Percentiles rank a stretch among this genome's conserved stretches.
These are phyloP conservation scores for Neonectria magnoliae DNA, from an alignment of 2,329 filamentous ascomycete species.

Conservation along the genomic window DNA sequence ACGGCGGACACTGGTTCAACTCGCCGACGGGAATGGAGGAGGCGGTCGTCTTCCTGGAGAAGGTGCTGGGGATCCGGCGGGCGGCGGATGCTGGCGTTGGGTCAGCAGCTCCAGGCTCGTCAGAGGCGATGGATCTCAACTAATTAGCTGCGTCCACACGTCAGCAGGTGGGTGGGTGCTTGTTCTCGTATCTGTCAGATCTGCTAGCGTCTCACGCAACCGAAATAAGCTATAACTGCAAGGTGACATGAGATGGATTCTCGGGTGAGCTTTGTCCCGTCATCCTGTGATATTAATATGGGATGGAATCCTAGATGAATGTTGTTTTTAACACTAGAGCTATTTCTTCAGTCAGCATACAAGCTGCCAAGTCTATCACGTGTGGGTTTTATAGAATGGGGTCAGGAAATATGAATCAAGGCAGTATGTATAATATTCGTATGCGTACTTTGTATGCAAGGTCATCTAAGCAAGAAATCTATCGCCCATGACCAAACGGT, in stretches of 20 bases:
- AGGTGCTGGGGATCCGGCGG: slow-evolving; percentile 1
- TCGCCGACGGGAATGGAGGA: slow-evolving; percentile 56
- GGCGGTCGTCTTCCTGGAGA: slow-evolving; percentile 47
- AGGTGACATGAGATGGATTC: neutral
- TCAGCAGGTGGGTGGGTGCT: neutral
- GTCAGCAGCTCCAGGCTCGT: neutral
- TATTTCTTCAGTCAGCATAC: neutral
- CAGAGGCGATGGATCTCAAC: neutral
- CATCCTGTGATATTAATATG: neutral
- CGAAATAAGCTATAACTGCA: neutral
- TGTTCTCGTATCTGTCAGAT: slow-evolving; percentile 4
- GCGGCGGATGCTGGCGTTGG: neutral
- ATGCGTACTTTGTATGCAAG: neutral
- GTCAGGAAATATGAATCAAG: neutral
- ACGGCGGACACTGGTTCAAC: slow-evolving; percentile 58
- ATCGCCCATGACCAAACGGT: neutral
- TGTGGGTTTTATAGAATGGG: neutral
- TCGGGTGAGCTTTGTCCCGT: neutral
- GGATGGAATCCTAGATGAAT: neutral
- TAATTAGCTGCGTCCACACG: neutral
- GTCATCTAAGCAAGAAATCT: neutral
- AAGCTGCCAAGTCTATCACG: neutral
- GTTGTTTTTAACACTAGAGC: neutral
- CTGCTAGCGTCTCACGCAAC: neutral
- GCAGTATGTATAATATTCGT: too few relatives aligned